These are phyloP conservation scores for Styphnolobium japonicum DNA, from an alignment of 306 rosid species.

Conservation along the genomic window DNA sequence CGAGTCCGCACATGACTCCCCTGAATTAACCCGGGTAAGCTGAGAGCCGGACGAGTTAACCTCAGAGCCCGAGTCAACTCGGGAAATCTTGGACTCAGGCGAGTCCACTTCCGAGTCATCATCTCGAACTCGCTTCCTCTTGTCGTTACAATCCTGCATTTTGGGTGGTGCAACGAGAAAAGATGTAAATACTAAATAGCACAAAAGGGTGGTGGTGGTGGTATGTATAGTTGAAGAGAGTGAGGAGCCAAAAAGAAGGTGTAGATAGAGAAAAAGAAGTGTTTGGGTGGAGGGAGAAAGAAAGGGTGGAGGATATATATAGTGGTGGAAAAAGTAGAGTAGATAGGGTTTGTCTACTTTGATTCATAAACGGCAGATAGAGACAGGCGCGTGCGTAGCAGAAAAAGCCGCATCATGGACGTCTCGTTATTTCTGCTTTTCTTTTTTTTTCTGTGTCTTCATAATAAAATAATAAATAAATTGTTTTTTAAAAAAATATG, in stretches of 20 bases:
- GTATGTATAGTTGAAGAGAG: no score
- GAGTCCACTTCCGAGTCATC: slow-evolving; percentile 13
- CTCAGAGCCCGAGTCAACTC: neutral
- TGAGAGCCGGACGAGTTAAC: neutral
- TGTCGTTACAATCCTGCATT: slow-evolving; percentile 17
- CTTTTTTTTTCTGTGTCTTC: neutral
- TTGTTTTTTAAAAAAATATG: no score
- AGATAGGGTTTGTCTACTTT: slow-evolving; percentile 26
- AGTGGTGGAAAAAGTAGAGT: slow-evolving; percentile 23
- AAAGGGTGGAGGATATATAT: slow-evolving; percentile 33
- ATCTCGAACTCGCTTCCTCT: slow-evolving; percentile 30
- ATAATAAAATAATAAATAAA: neutral
- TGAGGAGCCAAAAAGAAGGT: no score
- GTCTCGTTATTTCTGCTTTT: neutral
- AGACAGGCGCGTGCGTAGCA: slow-evolving; percentile 56
- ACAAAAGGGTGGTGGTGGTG: no score
- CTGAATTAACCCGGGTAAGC: slow-evolving; percentile 16
- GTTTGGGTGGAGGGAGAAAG: slow-evolving; percentile 24
- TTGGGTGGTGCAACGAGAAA: neutral
- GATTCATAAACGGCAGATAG: slow-evolving; percentile 30
- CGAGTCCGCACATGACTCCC: slow-evolving; percentile 11
- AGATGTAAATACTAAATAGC: no score
- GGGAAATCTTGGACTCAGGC: slow-evolving; percentile 20
- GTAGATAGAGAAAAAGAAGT: slow-evolving; percentile 28
- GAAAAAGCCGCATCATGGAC: slow-evolving; percentile 37